A percentile compares a stretch with the other conserved stretches of the same genome.
Conservation (phyloP, 1,284 basidiomycete species). For the Puccinia sorghi region DNA sequence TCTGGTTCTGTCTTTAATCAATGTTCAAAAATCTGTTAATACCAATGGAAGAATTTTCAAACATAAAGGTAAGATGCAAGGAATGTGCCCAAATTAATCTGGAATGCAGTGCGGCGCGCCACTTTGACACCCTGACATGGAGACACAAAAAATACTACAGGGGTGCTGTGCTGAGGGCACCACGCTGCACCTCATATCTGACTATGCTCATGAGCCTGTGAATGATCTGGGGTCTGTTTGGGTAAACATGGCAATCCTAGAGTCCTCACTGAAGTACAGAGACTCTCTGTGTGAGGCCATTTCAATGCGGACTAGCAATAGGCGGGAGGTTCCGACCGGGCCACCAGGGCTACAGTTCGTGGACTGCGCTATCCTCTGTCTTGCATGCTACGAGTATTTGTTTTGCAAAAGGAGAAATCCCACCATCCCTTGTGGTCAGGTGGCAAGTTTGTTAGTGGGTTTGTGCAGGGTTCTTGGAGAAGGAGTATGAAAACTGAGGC, state of each 20-base stretch:
- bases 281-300: constrained; percentile 4
- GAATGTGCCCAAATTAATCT: no score
- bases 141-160: no score
- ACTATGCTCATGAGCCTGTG: no score
- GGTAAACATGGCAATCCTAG: not conserved
- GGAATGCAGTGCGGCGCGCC: no score
- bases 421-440: constrained; percentile 19
- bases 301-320: not conserved
- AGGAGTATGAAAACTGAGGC: not conserved
- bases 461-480: not conserved
- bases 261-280: not conserved
- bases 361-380: constrained; percentile 15
- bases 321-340: not conserved
- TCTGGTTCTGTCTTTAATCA: no score
- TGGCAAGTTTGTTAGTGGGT: not conserved
- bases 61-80: no score
- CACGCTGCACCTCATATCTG: no score
- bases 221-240: no score
- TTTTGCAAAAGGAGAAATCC: not conserved
- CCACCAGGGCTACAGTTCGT: constrained; percentile 9
- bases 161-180: no score
- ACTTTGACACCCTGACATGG: no score
- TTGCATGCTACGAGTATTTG: constrained; percentile 13
- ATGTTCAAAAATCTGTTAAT: no score
- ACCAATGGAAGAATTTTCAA: no score